Base-by-base conservation (phyloP, 2,329 filamentous ascomycete species). In the Sclerotinia sclerotiorum region DNA sequence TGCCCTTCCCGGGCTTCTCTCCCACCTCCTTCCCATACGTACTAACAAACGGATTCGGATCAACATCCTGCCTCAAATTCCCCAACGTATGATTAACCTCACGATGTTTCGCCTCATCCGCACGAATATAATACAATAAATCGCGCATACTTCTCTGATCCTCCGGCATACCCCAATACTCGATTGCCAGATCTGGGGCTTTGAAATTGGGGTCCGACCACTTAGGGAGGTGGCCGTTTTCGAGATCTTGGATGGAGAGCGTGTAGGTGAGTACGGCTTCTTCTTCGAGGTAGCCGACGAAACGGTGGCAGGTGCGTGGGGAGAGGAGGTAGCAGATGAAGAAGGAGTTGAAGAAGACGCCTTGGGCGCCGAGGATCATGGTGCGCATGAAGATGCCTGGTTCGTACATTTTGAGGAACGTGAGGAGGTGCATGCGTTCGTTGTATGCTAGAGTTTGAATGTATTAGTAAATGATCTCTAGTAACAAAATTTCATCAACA, bases 201-300 rank as follows among this genome's bases (percentile, higher is more conserved):
- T 84, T 75, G 76, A 97, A 89, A 10, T 88, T 85, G 1, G 74
- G 73, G 82, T 87, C 84, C 35, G 87, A 83, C 94, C 95, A 99
- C 74, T 88, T 88, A 0, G 94, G 93, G 19, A 97, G 82, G 69
- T 87, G 86, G n/a, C 94, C 94, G 3, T 85, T 84, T 69, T 98
- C 94, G 32, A 99, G 86, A 76, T 98, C 95, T 73, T 88, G 84
- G 74, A 98, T 91, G 70, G 93, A 92, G 62, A 93, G 88, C 0
- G 93, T 95, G 82, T 99, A 99, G 0, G 95, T 99, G 77, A 97
- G 86, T 1, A 98, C 94, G 11, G 95, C 95, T 80, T 99, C 95
- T 79, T 99, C 95, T 80, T 99, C 95, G 17, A 99, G 87, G 75
- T 98, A 98, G 1, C 94, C 95, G 65, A 98, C 94, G 79, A 99